Conservation (phyloP, 352 stramenopile genomes). For the Pythium scleroteichum region DNA sequence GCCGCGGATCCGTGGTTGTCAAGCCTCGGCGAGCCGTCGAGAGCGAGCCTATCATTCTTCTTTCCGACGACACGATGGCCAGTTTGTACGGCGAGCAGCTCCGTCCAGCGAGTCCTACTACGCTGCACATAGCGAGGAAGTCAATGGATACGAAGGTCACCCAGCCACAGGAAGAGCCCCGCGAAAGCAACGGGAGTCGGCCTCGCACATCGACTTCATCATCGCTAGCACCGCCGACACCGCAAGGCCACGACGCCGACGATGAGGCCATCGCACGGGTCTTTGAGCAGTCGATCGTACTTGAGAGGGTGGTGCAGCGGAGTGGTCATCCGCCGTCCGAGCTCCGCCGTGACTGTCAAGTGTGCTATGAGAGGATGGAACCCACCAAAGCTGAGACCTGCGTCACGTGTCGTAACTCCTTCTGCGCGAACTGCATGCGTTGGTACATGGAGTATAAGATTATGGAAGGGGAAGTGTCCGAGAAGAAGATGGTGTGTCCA, state of each 20-base stretch:
- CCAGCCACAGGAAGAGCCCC: constrained; percentile 17
- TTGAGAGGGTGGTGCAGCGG: neutral
- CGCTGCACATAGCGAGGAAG: neutral
- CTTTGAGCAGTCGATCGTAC: constrained; percentile 14
- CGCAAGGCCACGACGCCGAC: neutral
- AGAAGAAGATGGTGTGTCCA: constrained; percentile 73
- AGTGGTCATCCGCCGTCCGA: neutral
- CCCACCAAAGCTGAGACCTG: constrained; percentile 48
- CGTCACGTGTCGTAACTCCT: constrained; percentile 39
- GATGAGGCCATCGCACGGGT: constrained; percentile 6
- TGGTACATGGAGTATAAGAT: constrained; percentile 83
- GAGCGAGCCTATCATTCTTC: constrained; percentile 18
- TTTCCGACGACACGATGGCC: constrained; percentile 15
- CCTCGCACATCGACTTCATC: constrained; percentile 32
- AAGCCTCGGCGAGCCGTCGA: constrained; percentile 14
- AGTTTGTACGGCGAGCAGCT: constrained; percentile 24
- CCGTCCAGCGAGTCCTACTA: neutral
- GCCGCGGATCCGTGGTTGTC: neutral
- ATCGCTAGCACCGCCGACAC: constrained; percentile 22
- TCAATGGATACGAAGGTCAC: neutral
- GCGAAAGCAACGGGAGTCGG: constrained; percentile 13
- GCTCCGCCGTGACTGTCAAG: constrained; percentile 53
- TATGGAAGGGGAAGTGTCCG: constrained; percentile 69
- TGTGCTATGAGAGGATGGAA: constrained; percentile 73
- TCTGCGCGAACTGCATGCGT: constrained; percentile 62